These are phyloP conservation scores for Leptomonas seymouri DNA, from an alignment of 208 protist species.

Conservation along the genomic window DNA sequence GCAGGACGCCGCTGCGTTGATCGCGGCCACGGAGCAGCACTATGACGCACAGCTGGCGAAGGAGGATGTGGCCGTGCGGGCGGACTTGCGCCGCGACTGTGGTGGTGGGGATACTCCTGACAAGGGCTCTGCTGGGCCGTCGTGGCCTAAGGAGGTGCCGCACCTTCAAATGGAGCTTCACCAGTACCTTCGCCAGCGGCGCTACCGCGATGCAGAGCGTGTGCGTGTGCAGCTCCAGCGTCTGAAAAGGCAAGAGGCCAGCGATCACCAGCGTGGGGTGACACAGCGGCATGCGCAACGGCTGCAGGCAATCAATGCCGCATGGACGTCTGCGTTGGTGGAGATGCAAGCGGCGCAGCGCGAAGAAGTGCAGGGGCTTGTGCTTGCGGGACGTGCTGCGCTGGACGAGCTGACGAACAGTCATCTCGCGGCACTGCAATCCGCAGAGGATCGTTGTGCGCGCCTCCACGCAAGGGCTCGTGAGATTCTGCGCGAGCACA, in stretches of 20 bases:
- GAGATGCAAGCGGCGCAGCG: conserved; percentile 15
- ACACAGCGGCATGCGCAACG: conserved; percentile 30
- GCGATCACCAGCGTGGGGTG: conserved; percentile 24
- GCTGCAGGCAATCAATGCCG: conserved; percentile 16
- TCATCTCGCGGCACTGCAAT: conserved; percentile 29
- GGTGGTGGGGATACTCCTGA: neutral
- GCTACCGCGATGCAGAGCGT: conserved; percentile 48
- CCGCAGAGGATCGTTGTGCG: conserved; percentile 19
- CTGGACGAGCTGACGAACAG: conserved; percentile 34
- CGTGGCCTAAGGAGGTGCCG: conserved; percentile 23
- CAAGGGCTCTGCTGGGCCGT: neutral
- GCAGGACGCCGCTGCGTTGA: conserved; percentile 29
- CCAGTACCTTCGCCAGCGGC: conserved; percentile 35
- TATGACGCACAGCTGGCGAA: conserved; percentile 36
- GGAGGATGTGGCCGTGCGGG: conserved; percentile 23
- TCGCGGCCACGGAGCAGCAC: conserved; percentile 34
- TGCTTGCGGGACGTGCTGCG: conserved; percentile 20
- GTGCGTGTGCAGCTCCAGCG: conserved; percentile 31
- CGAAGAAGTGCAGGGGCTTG: conserved; percentile 24
- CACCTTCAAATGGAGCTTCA: conserved; percentile 36
- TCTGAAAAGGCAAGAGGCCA: conserved; percentile 34
- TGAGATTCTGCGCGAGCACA: conserved; percentile 14
- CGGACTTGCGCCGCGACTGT: neutral
- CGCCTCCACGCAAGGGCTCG: conserved; percentile 16
- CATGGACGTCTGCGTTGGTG: conserved; percentile 10